Conservation (phyloP, 495 filamentous ascomycete genomes). For the Halenospora varia region DNA sequence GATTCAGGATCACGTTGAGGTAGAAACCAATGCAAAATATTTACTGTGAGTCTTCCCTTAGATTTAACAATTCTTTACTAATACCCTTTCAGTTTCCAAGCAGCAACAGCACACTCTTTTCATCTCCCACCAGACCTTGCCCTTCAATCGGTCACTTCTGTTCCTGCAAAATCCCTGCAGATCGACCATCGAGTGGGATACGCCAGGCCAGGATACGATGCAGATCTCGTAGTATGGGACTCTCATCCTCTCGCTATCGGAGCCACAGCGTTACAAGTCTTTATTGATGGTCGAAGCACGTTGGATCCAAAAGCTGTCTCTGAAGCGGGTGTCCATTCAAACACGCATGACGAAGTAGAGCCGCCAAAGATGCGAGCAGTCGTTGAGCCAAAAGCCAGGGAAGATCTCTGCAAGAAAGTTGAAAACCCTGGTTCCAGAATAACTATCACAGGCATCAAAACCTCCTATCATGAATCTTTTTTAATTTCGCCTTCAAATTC, state of each 20-base stretch:
- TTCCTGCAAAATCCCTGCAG: slow-evolving; percentile 55
- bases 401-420: slow-evolving; percentile 12
- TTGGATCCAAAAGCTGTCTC: slow-evolving; percentile 40
- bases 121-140: slow-evolving; percentile 57
- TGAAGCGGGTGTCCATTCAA: slow-evolving; percentile 29
- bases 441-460: slow-evolving; percentile 44
- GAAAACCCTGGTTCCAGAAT: slow-evolving; percentile 29
- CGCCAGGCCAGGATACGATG: slow-evolving; percentile 57
- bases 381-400: slow-evolving; percentile 25
- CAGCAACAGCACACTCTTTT: slow-evolving; percentile 56
- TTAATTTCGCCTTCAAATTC: neutral
- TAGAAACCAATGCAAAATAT: slow-evolving; percentile 38
- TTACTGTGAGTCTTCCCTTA: slow-evolving; percentile 29
- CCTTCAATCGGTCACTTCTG: slow-evolving; percentile 55
- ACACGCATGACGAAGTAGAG: slow-evolving; percentile 17
- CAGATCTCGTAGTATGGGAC: slow-evolving; percentile 65
- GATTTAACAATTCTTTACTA: neutral
- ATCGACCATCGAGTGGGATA: slow-evolving; percentile 58
- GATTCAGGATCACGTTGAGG: slow-evolving; percentile 32
- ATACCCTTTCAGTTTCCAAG: slow-evolving; percentile 49
- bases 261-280: slow-evolving; percentile 58
- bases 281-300: slow-evolving; percentile 57
- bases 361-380: slow-evolving; percentile 28
- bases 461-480: slow-evolving; percentile 31
- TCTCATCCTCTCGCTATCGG: slow-evolving; percentile 58